Conservation (phyloP, 2,329 filamentous ascomycete species). For the Dactylonectria estremocensis region DNA sequence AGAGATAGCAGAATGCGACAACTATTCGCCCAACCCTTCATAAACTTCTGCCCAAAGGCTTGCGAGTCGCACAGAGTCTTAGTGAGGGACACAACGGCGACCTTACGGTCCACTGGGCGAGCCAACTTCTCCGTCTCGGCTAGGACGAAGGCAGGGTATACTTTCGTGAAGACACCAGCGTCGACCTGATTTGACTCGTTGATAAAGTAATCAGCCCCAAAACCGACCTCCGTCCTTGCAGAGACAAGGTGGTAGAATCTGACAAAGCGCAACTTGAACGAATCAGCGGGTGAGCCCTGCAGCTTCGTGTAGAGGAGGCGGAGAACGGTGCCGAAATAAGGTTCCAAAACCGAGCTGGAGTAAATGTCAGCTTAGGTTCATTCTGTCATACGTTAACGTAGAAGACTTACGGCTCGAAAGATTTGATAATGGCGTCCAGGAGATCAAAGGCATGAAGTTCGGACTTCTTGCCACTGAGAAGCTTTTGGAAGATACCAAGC, state of each 20-base stretch:
- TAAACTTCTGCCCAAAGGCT: slow-evolving; percentile 85
- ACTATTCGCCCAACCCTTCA: slow-evolving; percentile 92
- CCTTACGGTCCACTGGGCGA: slow-evolving; percentile 91
- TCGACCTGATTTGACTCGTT: slow-evolving; percentile 87
- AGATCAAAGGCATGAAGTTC: slow-evolving; percentile 92
- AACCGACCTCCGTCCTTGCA: slow-evolving; percentile 82
- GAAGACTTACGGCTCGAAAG: slow-evolving; percentile 77
- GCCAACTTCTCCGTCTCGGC: slow-evolving; percentile 91
- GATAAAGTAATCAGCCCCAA: slow-evolving; percentile 94
- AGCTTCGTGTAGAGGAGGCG: slow-evolving; percentile 85
- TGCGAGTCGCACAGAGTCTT: slow-evolving; percentile 91
- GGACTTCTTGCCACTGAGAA: slow-evolving; percentile 85
- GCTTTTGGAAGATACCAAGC: slow-evolving; percentile 95
- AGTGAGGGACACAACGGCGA: slow-evolving; percentile 91
- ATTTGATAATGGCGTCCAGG: slow-evolving; percentile 83
- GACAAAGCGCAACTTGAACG: slow-evolving; percentile 88
- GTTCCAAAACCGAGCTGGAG: slow-evolving; percentile 74
- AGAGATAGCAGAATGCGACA: slow-evolving; percentile 92
- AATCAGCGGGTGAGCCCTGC: slow-evolving; percentile 79
- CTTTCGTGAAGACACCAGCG: slow-evolving; percentile 81
- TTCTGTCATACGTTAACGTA: neutral
- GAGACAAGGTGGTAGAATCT: slow-evolving; percentile 96
- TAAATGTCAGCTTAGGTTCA: slow-evolving; percentile 42
- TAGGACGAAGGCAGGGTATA: slow-evolving; percentile 91
- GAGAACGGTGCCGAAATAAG: slow-evolving; percentile 85